Conservation (phyloP, 164 flowering plant genomes). For the Chimonanthus salicifolius region DNA sequence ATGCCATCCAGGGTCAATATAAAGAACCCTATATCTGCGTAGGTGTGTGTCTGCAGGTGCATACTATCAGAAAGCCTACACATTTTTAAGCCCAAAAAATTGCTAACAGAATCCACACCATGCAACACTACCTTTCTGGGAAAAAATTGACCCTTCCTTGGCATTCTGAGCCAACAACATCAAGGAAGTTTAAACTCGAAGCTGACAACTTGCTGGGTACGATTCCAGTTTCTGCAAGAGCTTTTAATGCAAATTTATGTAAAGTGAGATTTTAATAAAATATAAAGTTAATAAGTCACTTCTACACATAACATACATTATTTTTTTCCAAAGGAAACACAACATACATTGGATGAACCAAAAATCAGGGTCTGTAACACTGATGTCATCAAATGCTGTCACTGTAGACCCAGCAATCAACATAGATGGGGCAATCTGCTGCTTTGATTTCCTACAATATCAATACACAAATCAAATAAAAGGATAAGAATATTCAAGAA, state of each 20-base stretch:
- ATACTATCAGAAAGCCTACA: too few species aligned
- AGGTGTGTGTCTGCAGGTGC: too few species aligned
- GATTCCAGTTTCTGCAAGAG: conserved; percentile 87
- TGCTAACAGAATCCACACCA: neutral
- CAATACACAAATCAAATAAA: conserved; percentile 1
- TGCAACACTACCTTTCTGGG: conserved; percentile 64
- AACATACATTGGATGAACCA: conserved; percentile 59
- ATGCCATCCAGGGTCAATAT: too few species aligned
- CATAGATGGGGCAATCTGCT: conserved; percentile 39
- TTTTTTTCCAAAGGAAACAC: neutral
- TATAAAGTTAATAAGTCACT: too few species aligned
- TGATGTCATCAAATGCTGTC: conserved; percentile 72
- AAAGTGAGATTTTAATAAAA: neutral
- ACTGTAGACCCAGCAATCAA: conserved; percentile 40
- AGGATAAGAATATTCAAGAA: neutral
- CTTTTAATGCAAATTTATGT: conserved; percentile 26
- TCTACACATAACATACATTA: neutral
- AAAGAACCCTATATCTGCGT: too few species aligned
- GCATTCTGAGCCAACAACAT: conserved; percentile 17
- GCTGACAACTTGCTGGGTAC: conserved; percentile 60
- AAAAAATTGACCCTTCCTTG: conserved; percentile 32
- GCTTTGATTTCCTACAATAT: conserved; percentile 48
- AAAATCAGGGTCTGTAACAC: conserved; percentile 63
- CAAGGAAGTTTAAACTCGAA: conserved; percentile 16
- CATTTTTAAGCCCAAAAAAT: neutral